These are phyloP conservation scores for Ophiostoma angusticollis DNA, from an alignment of 2,329 filamentous ascomycete species.

Conservation along the genomic window DNA sequence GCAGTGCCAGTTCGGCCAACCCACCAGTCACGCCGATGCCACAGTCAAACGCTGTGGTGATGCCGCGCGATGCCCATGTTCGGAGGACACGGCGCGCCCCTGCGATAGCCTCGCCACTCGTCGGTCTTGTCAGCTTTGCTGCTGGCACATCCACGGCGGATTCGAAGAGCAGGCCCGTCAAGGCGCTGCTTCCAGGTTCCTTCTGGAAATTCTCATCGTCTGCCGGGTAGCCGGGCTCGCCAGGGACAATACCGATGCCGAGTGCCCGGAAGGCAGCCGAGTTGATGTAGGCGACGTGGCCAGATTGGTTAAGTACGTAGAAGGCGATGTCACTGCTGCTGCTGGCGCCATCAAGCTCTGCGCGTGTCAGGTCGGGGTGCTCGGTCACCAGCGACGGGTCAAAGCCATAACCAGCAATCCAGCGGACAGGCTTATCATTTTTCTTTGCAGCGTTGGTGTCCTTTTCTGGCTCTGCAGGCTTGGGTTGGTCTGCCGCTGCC, in stretches of 20 bases:
- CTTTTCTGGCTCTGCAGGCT: not conserved
- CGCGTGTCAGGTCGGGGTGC: slow-evolving; percentile 20
- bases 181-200: not conserved
- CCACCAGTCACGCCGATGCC: slow-evolving; percentile 6
- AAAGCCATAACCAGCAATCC: slow-evolving; percentile 9
- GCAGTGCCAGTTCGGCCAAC: slow-evolving; percentile 6
- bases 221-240: slow-evolving; percentile 6
- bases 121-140: slow-evolving; percentile 1
- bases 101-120: not conserved
- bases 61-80: slow-evolving; percentile 7
- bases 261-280: slow-evolving; percentile 1
- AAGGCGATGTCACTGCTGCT: slow-evolving; percentile 19
- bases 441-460: not conserved
- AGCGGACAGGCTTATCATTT: too few species aligned
- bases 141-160: slow-evolving; percentile 1
- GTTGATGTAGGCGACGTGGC: slow-evolving; percentile 9
- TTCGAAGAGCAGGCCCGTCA: slow-evolving; percentile 8
- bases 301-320: slow-evolving; percentile 8
- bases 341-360: slow-evolving; percentile 35
- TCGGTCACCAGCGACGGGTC: slow-evolving; percentile 8
- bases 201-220: slow-evolving; percentile 8
- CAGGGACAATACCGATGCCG: slow-evolving; percentile 1
- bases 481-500: not conserved
- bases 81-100: slow-evolving; percentile 3
- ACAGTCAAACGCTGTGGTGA: slow-evolving; percentile 12